These are phyloP conservation scores for Mucor indicus DNA, from an alignment of 371 early-diverging fungal species.

Conservation along the genomic window DNA sequence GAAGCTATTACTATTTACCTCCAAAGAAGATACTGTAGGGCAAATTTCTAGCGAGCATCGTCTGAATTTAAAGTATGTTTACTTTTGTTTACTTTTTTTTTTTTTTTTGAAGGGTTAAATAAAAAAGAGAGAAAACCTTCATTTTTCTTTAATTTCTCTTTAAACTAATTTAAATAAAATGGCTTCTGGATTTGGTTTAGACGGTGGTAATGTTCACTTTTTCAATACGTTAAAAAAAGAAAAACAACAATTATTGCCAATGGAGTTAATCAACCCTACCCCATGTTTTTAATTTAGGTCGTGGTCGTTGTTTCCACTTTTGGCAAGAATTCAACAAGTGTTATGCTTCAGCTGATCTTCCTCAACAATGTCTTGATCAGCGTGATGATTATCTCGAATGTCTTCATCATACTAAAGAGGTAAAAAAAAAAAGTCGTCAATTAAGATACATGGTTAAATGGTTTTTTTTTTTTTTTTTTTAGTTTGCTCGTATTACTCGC, in stretches of 20 bases:
- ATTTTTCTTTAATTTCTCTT: no score
- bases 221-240: neutral
- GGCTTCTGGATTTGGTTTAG: constrained; percentile 48
- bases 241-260: no score
- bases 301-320: constrained; percentile 78
- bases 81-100: no score
- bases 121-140: no score
- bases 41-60: no score
- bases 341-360: constrained; percentile 69
- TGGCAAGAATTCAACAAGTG: constrained; percentile 89
- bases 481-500: constrained; percentile 46
- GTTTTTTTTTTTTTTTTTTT: neutral
- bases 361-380: constrained; percentile 68
- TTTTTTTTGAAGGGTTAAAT: no score
- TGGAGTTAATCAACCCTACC: neutral
- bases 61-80: no score
- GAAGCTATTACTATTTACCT: no score
- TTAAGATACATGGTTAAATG: neutral
- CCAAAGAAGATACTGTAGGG: no score
- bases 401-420: constrained; percentile 82
- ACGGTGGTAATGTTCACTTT: constrained; percentile 38
- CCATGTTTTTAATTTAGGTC: constrained; percentile 43
- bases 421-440: constrained; percentile 18
- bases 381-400: constrained; percentile 83
- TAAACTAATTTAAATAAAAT: no score